Evolutionary conservation across 495 filamentous ascomycete genomes (phyloP).

Genomic region (Clohesyomyces aquaticus): DNA sequence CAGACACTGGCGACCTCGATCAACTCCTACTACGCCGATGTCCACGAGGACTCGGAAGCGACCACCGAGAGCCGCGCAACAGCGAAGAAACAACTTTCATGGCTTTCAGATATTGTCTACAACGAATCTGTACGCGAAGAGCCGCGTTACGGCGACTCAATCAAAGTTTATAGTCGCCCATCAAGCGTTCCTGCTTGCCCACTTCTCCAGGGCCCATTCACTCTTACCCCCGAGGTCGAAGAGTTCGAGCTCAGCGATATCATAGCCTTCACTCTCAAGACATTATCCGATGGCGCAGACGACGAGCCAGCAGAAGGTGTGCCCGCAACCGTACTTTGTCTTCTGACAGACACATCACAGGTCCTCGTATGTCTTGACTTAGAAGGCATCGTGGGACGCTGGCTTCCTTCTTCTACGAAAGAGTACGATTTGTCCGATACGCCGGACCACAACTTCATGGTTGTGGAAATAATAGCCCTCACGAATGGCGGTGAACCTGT

Average conservation of each 20-base stretch:
- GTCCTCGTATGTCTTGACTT: constrained; percentile 79
- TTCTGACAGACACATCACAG: constrained; percentile 72
- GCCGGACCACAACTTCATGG: constrained; percentile 52
- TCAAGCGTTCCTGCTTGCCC: constrained; percentile 71
- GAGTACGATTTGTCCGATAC: constrained; percentile 44
- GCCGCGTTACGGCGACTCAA: constrained; percentile 45
- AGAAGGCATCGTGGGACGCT: constrained; percentile 79
- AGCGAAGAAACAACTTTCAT: constrained; percentile 71
- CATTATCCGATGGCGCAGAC: constrained; percentile 53
- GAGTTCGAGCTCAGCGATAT: constrained; percentile 74
- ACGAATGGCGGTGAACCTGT: background rate
- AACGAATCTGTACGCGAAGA: constrained; percentile 66
- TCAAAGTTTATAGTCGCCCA: constrained; percentile 72
- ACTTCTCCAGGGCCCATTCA: constrained; percentile 83
- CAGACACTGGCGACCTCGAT: constrained; percentile 77
- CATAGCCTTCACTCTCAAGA: constrained; percentile 57
- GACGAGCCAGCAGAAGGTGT: constrained; percentile 56
- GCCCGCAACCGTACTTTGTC: constrained; percentile 67
- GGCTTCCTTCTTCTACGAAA: constrained; percentile 62
- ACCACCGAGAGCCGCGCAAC: constrained; percentile 63
- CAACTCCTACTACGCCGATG: constrained; percentile 64
- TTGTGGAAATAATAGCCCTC: constrained; percentile 31
- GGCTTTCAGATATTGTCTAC: constrained; percentile 79
- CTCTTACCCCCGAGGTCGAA: constrained; percentile 57
- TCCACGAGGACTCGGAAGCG: constrained; percentile 60